Conservation (phyloP, 2,329 filamentous ascomycete species). For the Neocucurbitaria cava region DNA sequence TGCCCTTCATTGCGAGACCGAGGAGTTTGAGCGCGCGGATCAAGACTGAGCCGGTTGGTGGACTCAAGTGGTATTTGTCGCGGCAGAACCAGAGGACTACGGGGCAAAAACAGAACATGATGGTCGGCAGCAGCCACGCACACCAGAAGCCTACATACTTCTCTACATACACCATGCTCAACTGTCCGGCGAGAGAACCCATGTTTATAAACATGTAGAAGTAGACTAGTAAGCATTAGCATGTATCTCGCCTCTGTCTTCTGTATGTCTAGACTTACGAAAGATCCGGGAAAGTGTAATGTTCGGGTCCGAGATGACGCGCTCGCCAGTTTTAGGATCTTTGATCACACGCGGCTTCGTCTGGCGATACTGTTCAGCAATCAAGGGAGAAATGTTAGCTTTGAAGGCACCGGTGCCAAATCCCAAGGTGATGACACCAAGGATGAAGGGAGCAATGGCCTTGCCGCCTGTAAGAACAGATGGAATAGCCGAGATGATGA, state of each 20-base stretch:
- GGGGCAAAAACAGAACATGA: slow-evolving; percentile 69
- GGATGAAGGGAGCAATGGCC: slow-evolving; percentile 59
- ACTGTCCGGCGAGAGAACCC: slow-evolving; percentile 71
- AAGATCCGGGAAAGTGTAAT: slow-evolving; percentile 72
- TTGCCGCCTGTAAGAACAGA: slow-evolving; percentile 52
- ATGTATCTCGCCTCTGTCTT: too few relatives aligned
- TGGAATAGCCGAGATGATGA: slow-evolving; percentile 62
- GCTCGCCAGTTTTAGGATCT: slow-evolving; percentile 63
- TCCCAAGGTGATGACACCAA: slow-evolving; percentile 57
- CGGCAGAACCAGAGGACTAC: slow-evolving; percentile 65
- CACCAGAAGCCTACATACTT: slow-evolving; percentile 80
- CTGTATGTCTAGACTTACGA: background rate
- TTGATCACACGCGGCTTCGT: slow-evolving; percentile 64
- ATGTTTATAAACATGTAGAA: slow-evolving; percentile 64
- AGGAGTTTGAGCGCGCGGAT: slow-evolving; percentile 71
- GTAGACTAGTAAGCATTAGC: slow-evolving; percentile 19
- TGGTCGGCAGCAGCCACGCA: slow-evolving; percentile 71
- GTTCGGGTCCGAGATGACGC: slow-evolving; percentile 73
- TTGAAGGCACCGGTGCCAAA: slow-evolving; percentile 58
- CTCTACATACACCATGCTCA: slow-evolving; percentile 77
- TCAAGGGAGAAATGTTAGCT: slow-evolving; percentile 63
- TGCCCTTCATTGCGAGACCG: slow-evolving; percentile 66
- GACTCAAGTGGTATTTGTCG: slow-evolving; percentile 67
- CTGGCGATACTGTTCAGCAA: slow-evolving; percentile 73
- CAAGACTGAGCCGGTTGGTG: slow-evolving; percentile 75